Base-by-base conservation (phyloP, 371 early-diverging fungal species). In the Neoconidiobolus thromboides region DNA sequence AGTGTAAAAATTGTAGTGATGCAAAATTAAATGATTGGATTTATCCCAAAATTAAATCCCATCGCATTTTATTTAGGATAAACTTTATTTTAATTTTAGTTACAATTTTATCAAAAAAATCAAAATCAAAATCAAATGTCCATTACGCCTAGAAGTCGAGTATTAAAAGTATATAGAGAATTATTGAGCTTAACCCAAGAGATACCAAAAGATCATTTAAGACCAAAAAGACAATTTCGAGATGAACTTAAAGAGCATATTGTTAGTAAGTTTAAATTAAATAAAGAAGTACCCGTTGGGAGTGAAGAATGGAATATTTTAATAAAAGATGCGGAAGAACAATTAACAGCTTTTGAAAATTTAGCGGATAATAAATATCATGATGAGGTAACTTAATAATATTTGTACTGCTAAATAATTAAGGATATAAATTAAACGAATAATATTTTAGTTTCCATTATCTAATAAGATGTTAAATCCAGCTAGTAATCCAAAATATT, bases 211-310 rank as follows among this genome's bases (percentile, higher is more conserved):
- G 58, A 58, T 58, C 43, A 43, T 36, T 58, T 58, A 47, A 43
- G 58, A 58, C 58, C 58, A 10, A 58, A 58, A 4, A n/a, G 58
- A 10, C 12, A 48, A 36, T 58, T 58, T 36, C 43, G 48, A 10
- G 48, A 43, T 5, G 43, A 58, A 10, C 43, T 58, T 4, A 46
- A 47, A 26, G 14, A 47, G n/a, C 48, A 58, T n/a, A 58, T 58
- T 36, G 44, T 48, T 38, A 37, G 39, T 12, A 6, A 15, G 1
- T 58, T 58, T n/a, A 40, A 58, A 9, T 15, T 38, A 26, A 26
- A 48, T 47, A 12, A 43, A 36, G 26, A 43, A 6, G 9, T 47
- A 7, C 7, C 44, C 2, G 10, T 43, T 2, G 48, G 40, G 2
- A 58, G 48, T 15, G 40, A 43, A 37, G 10, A 58, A 44, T 14